phyloP scores from a whole-genome alignment of 2,329 filamentous ascomycete species.

The Cladosporium velox region DNA sequence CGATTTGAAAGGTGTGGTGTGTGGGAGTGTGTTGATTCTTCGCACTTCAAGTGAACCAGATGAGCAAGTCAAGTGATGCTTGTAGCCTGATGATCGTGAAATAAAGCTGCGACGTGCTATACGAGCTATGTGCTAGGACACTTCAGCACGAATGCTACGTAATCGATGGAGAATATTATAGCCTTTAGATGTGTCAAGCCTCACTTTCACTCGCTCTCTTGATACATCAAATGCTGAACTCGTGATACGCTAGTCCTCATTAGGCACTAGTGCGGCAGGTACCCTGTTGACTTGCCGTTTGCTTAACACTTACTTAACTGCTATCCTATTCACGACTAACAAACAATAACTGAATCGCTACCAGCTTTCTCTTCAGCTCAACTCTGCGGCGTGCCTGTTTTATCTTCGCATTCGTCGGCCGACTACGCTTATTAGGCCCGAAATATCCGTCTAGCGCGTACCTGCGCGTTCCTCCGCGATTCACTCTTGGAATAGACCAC shows the following conservation, averaged over 20 bases:
- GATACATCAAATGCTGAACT: neutral
- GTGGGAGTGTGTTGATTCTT: neutral
- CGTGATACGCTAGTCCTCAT: neutral
- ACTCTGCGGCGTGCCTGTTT: neutral
- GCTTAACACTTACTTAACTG: slow-evolving; percentile 3
- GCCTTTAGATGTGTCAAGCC: neutral
- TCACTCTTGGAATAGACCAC: neutral
- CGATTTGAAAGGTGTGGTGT: neutral
- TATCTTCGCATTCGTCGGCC: neutral
- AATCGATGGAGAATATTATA: neutral
- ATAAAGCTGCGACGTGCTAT: neutral
- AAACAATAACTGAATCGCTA: too few species aligned
- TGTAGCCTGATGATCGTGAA: neutral
- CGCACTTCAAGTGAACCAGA: neutral
- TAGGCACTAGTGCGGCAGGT: neutral
- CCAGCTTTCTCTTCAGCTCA: neutral
- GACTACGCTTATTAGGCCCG: neutral
- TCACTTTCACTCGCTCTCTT: neutral
- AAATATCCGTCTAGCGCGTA: neutral
- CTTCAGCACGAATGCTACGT: neutral
- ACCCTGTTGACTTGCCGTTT: slow-evolving; percentile 9
- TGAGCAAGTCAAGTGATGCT: neutral
- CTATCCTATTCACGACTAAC: too few species aligned
- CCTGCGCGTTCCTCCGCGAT: neutral
- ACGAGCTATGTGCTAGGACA: neutral